A percentile compares a stretch with the other conserved stretches of the same genome.
These are phyloP conservation scores for Aspergillus phoenicis DNA, from an alignment of 2,329 filamentous ascomycete species.

Conservation along the genomic window DNA sequence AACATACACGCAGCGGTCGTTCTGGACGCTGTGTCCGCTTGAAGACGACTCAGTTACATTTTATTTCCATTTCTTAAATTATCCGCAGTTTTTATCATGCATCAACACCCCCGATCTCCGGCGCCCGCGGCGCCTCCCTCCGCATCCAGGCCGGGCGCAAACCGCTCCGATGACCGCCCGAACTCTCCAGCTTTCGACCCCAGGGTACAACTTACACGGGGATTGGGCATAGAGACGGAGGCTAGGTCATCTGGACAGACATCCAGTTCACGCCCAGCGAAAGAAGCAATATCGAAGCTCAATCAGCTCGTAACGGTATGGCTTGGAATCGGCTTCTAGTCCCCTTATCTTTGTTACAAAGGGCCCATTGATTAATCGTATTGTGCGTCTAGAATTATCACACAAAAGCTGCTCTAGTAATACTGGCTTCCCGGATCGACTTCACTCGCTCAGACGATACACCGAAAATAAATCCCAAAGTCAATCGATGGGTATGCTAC, in stretches of 20 bases:
- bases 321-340: conserved; percentile 10
- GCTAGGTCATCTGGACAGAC: conserved; percentile 47
- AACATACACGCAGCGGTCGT: conserved; percentile 17
- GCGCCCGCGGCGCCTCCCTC: conserved; percentile 72
- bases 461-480: conserved; percentile 60
- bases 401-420: conserved; percentile 80
- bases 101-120: conserved; percentile 82
- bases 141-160: conserved; percentile 71
- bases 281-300: conserved; percentile 74
- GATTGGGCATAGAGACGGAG: conserved; percentile 54
- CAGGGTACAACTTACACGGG: conserved; percentile 52
- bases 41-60: neutral
- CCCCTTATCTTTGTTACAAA: conserved; percentile 8
- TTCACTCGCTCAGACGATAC: conserved; percentile 62
- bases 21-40: conserved; percentile 13
- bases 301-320: conserved; percentile 90
- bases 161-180: conserved; percentile 69
- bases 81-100: conserved; percentile 61
- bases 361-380: conserved; percentile 25
- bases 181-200: conserved; percentile 58
- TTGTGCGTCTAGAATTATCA: conserved; percentile 73
- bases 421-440: conserved; percentile 77
- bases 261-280: conserved; percentile 55
- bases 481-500: conserved; percentile 81
- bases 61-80: neutral